Conservation (phyloP, 345 rosid genomes). For the Gossypium stocksii region DNA sequence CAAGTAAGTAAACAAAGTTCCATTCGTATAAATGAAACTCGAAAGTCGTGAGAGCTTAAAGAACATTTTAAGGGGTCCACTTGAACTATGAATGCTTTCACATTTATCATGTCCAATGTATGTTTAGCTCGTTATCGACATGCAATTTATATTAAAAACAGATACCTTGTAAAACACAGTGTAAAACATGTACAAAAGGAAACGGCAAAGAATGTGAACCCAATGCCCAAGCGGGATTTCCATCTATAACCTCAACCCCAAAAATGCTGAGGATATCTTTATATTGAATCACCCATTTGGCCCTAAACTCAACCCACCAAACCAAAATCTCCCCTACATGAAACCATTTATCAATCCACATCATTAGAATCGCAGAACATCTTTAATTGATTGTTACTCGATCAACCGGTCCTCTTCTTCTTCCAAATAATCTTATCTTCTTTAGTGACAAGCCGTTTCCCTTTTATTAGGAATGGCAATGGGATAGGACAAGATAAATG, state of each 20-base stretch:
- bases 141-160: not conserved
- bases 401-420: constrained; percentile 52
- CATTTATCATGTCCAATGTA: not conserved
- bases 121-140: not conserved
- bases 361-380: constrained; percentile 74
- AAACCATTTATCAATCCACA: constrained; percentile 57
- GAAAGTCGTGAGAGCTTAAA: not conserved
- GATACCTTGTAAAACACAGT: not conserved
- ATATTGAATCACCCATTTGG: constrained; percentile 57
- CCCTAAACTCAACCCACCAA: constrained; percentile 10
- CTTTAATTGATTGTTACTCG: constrained; percentile 51
- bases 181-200: constrained; percentile 18
- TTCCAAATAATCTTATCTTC: constrained; percentile 23
- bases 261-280: constrained; percentile 31
- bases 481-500: too few relatives aligned
- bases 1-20: too few relatives aligned
- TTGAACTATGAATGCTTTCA: not conserved
- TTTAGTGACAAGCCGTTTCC: constrained; percentile 79
- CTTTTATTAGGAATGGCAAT: constrained; percentile 27
- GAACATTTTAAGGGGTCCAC: not conserved
- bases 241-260: constrained; percentile 65
- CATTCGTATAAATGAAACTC: not conserved
- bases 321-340: constrained; percentile 68
- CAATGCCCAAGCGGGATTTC: constrained; percentile 81
- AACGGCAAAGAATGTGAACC: constrained; percentile 63